phyloP scores from a whole-genome alignment of 176 grass and related monocot species.

The Poa pratensis region DNA sequence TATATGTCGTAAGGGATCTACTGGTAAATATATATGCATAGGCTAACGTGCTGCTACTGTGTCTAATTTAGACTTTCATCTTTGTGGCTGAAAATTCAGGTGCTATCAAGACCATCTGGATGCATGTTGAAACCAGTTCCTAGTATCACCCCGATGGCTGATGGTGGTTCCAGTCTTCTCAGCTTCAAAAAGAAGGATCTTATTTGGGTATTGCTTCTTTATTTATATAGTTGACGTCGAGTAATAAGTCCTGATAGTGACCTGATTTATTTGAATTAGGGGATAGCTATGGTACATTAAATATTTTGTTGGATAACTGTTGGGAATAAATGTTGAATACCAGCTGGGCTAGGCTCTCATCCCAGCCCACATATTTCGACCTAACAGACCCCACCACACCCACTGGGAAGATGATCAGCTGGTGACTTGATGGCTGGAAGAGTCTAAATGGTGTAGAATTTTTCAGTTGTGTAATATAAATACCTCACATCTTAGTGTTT shows the following conservation, averaged over 20 bases:
- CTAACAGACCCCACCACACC: too few species aligned
- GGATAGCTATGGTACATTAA: slow-evolving; percentile 18
- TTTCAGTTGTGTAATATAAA: not conserved
- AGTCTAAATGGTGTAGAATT: slow-evolving; percentile 7
- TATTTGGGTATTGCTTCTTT: slow-evolving; percentile 72
- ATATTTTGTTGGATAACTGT: not conserved
- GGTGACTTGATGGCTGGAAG: slow-evolving; percentile 7
- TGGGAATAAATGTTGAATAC: too few species aligned
- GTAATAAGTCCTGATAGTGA: slow-evolving; percentile 25
- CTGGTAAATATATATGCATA: slow-evolving; percentile 11
- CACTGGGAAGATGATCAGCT: not conserved
- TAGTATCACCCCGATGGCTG: slow-evolving; percentile 66
- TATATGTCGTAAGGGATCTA: slow-evolving; percentile 3
- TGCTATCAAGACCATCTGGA: slow-evolving; percentile 85
- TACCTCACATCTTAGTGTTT: slow-evolving; percentile 6
- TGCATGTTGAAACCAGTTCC: slow-evolving; percentile 96
- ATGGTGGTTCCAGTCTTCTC: slow-evolving; percentile 89
- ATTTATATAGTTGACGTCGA: slow-evolving; percentile 28
- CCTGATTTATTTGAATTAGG: slow-evolving; percentile 31
- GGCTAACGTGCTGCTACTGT: slow-evolving; percentile 19
- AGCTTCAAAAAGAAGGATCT: slow-evolving; percentile 95
- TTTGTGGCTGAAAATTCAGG: slow-evolving; percentile 56
- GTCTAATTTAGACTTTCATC: slow-evolving; percentile 30
- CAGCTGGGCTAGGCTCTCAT: too few species aligned
- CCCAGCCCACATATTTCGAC: too few species aligned